A percentile compares a stretch with the other conserved stretches of the same genome.
Conservation (phyloP, 2,329 filamentous ascomycete species). For the Fusarium virguliforme region DNA sequence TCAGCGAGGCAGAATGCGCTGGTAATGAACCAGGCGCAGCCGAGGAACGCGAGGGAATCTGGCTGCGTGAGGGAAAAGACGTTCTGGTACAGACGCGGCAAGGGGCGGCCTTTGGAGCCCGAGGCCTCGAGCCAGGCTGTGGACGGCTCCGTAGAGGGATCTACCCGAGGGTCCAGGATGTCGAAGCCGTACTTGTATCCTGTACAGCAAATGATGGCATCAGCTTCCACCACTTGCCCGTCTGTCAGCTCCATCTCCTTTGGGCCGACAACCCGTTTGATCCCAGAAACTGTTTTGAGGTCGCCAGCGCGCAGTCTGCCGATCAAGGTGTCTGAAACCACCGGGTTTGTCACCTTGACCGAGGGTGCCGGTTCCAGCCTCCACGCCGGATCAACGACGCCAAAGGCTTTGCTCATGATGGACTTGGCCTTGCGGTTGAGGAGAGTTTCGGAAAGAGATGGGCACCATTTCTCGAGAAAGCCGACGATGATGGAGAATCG, state of each 20-base stretch:
- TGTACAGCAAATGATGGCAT: constrained; percentile 57
- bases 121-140: constrained; percentile 39
- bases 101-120: constrained; percentile 46
- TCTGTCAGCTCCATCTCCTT: constrained; percentile 52
- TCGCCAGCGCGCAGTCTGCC: constrained; percentile 56
- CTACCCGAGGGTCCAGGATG: constrained; percentile 41
- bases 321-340: constrained; percentile 52
- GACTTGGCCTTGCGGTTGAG: background rate
- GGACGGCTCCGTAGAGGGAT: constrained; percentile 37
- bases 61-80: constrained; percentile 61
- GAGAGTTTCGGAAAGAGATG: background rate
- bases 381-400: constrained; percentile 16
- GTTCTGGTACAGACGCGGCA: constrained; percentile 61
- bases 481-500: constrained; percentile 1
- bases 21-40: constrained; percentile 47
- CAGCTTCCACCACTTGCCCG: constrained; percentile 52
- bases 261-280: background rate
- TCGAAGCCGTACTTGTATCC: constrained; percentile 57
- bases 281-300: background rate
- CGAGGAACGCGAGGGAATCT: constrained; percentile 59
- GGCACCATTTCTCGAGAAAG: constrained; percentile 10
- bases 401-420: constrained; percentile 5
- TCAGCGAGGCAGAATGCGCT: constrained; percentile 49
- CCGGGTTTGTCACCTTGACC: constrained; percentile 48
- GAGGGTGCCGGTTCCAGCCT: constrained; percentile 49